These are phyloP conservation scores for Xerocomellus intermedius DNA, from an alignment of 768 basidiomycete species.

Conservation along the genomic window DNA sequence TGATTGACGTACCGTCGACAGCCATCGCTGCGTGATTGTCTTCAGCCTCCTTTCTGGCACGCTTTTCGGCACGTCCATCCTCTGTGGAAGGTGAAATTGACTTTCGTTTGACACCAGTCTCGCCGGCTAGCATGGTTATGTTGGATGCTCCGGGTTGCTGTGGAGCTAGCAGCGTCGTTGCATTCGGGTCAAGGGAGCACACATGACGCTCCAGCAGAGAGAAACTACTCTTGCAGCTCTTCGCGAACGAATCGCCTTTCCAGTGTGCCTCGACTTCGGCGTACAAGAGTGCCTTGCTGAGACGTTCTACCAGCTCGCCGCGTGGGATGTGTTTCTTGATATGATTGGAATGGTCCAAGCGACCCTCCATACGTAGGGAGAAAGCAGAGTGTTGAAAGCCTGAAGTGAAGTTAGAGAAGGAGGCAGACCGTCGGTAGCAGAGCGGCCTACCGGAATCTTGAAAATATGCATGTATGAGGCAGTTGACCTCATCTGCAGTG, in stretches of 20 bases:
- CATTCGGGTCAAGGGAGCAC: constrained; percentile 54
- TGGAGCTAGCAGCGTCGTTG: constrained; percentile 14
- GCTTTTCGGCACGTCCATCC: constrained; percentile 61
- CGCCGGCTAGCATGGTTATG: constrained; percentile 9
- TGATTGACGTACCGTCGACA: constrained; percentile 38
- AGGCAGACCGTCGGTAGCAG: background rate
- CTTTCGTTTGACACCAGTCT: constrained; percentile 49
- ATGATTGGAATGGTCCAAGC: constrained; percentile 66
- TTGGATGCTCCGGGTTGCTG: constrained; percentile 19
- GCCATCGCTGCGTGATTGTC: constrained; percentile 37
- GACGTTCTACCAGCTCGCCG: constrained; percentile 78
- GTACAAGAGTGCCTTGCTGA: constrained; percentile 78
- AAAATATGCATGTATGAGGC: constrained; percentile 81
- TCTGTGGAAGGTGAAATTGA: constrained; percentile 42
- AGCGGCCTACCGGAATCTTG: constrained; percentile 67
- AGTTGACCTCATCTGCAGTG: constrained; percentile 81
- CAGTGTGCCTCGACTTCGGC: constrained; percentile 83
- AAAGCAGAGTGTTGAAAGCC: constrained; percentile 84
- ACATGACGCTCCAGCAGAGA: constrained; percentile 73
- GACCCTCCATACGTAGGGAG: constrained; percentile 71
- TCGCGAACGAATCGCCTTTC: constrained; percentile 58
- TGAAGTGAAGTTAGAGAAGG: constrained; percentile 28
- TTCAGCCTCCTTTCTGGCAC: constrained; percentile 50
- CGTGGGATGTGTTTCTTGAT: constrained; percentile 73
- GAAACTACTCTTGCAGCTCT: constrained; percentile 68